Evolutionary conservation across 2,329 filamentous ascomycete species (phyloP), one percentile per base, ranked within the genome.

Genomic region (Xylaria sp.): DNA sequence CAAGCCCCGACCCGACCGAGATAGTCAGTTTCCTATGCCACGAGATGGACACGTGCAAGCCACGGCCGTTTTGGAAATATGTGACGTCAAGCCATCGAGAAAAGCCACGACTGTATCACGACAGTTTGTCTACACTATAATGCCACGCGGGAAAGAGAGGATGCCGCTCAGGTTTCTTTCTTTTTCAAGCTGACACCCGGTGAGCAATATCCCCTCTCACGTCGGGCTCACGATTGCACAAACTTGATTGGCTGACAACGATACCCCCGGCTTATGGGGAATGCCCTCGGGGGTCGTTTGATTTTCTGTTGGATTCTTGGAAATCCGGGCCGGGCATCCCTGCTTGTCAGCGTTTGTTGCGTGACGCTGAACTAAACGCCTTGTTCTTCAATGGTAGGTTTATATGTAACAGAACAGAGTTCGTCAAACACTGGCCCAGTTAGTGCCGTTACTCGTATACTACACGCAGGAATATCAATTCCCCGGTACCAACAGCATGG

Each of bases 161-260:
- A 36, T 55, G 25, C n/a, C 50, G 9, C 30, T 55, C 9, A 2
- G 20, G 18, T 36, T 36, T 5, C 18, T 34, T 36, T 36, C 36
- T 32, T 59, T 63, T 66, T 55, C 59, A 46, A 46, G 23, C 45
- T 39, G 63, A 60, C 32, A 48, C 15, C 30, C 43, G 34, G 43
- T 34, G 50, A 65, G 41, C 25, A 36, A 50, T 45, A 34, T 45
- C 50, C 39, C 15, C 13, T 58, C 41, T 66, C 25, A 36, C 25
- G 18, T 25, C 28, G 43, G 12, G 56, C 41, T 43, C 55, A 46
- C 59, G 41, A 52, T 32, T 36, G 34, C 36, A 48, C 30, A 36
- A 20, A 50, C 57, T 59, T 34, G 36, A 62, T 66, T 66, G 59
- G 59, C 30, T 46, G 60, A 55, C 15, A n/a, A 23, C 23, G 30